Conservation (phyloP, 805 yeast genomes). For the Sugiyamaella boreocaroliniensis region DNA sequence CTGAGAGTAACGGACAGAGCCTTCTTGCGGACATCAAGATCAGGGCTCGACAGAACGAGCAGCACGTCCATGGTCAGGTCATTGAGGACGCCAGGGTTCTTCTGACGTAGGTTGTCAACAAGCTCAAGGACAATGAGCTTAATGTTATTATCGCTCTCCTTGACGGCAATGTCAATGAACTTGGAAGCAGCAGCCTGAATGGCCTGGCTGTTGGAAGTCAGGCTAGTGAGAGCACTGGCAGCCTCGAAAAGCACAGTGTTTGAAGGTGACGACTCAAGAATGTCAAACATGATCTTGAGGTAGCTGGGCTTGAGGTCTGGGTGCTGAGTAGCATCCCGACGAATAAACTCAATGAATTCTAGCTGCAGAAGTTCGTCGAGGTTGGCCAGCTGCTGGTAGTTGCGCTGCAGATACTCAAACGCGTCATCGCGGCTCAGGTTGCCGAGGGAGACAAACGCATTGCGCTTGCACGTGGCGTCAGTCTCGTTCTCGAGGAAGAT, state of each 20-base stretch:
- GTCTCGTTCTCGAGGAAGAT: slow-evolving; percentile 73
- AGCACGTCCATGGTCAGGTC: slow-evolving; percentile 80
- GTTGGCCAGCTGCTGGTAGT: slow-evolving; percentile 49
- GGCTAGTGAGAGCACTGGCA: slow-evolving; percentile 65
- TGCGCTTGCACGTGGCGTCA: slow-evolving; percentile 91
- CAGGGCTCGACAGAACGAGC: slow-evolving; percentile 80
- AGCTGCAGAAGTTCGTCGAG: slow-evolving; percentile 82
- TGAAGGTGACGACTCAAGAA: slow-evolving; percentile 61
- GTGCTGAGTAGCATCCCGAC: slow-evolving; percentile 64
- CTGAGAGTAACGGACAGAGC: slow-evolving; percentile 80
- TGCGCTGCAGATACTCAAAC: slow-evolving; percentile 69
- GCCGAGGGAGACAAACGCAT: slow-evolving; percentile 85
- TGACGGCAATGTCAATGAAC: slow-evolving; percentile 80
- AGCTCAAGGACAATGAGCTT: slow-evolving; percentile 88
- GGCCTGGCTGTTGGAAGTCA: slow-evolving; percentile 53
- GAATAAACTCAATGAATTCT: slow-evolving; percentile 84
- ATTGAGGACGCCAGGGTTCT: slow-evolving; percentile 75
- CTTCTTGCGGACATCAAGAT: slow-evolving; percentile 81
- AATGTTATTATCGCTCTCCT: slow-evolving; percentile 92
- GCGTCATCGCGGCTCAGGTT: slow-evolving; percentile 81
- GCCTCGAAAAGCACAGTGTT: slow-evolving; percentile 85
- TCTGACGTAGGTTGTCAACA: slow-evolving; percentile 64
- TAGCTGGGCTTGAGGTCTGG: slow-evolving; percentile 66
- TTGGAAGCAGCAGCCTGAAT: slow-evolving; percentile 75
- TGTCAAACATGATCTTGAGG: slow-evolving; percentile 60